These are phyloP conservation scores for Trichoderma semiorbis DNA, from an alignment of 2,329 filamentous ascomycete species.

Conservation along the genomic window DNA sequence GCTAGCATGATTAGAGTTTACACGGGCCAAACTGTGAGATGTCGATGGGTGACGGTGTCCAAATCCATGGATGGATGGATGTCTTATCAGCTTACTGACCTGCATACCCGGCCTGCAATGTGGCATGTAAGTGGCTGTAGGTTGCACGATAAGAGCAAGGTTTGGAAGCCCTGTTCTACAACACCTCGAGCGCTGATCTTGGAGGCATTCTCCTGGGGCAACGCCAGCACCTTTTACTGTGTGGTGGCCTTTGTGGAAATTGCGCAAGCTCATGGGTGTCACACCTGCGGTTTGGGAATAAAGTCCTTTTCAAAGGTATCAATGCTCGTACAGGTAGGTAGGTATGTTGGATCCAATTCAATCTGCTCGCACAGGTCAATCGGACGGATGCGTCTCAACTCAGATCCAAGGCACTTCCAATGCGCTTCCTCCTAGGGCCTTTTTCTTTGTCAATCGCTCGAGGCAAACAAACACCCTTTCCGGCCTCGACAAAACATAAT, in stretches of 20 bases:
- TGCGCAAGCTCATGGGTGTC: neutral
- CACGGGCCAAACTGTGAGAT: neutral
- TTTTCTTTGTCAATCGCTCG: neutral
- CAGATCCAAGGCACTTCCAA: neutral
- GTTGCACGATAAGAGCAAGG: neutral
- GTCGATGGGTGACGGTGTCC: neutral
- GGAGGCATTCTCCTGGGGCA: neutral
- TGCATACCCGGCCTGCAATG: neutral
- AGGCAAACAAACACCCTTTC: neutral
- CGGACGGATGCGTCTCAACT: neutral
- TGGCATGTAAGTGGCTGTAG: neutral
- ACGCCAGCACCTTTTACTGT: neutral
- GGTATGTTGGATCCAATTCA: neutral
- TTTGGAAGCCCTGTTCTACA: neutral
- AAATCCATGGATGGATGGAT: neutral
- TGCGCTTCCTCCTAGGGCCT: neutral
- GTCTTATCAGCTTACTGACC: neutral
- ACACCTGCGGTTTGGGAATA: neutral
- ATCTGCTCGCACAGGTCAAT: neutral
- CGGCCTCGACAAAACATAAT: neutral
- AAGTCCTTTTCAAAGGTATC: neutral
- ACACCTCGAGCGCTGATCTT: neutral
- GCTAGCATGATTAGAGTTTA: neutral
- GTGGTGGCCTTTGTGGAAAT: neutral
- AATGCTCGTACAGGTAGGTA: neutral